Evolutionary conservation across 1,139 yeast genomes (phyloP).

Genomic region (Magnusiomyces magnusii): DNA sequence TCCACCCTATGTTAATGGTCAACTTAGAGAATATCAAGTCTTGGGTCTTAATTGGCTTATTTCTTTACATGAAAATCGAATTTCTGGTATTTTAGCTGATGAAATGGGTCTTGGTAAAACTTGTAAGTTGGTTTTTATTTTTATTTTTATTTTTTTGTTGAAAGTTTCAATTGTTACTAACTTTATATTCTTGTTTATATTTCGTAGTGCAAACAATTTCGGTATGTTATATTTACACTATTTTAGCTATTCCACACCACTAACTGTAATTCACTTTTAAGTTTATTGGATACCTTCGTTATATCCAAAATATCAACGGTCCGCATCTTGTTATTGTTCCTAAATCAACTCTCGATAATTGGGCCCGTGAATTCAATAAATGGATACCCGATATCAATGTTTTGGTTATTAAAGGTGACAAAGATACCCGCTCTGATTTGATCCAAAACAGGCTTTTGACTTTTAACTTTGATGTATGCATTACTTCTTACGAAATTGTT

Average conservation of each 20-base stretch:
- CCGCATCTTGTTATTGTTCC: constrained; percentile 93
- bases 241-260: background rate
- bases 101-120: constrained; percentile 99
- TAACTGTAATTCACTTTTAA: constrained; percentile 65
- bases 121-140: background rate
- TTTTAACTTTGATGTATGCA: constrained; percentile 83
- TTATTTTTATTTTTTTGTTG: background rate
- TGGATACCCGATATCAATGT: constrained; percentile 98
- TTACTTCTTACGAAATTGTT: constrained; percentile 90
- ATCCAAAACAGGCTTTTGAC: constrained; percentile 53
- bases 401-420: constrained; percentile 77
- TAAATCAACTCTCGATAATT: constrained; percentile 88
- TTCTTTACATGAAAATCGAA: constrained; percentile 69
- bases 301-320: constrained; percentile 67
- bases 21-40: constrained; percentile 51
- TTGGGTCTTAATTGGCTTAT: constrained; percentile 94
- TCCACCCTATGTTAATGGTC: constrained; percentile 50
- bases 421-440: constrained; percentile 60
- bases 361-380: constrained; percentile 87
- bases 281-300: constrained; percentile 79
- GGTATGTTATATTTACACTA: background rate
- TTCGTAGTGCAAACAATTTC: background rate
- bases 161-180: background rate
- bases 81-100: constrained; percentile 91
- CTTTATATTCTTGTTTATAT: background rate